Percentiles rank a stretch among this genome's conserved stretches.
These are phyloP conservation scores for Penicillium angulare DNA, from an alignment of 495 filamentous ascomycete species.

Conservation along the genomic window DNA sequence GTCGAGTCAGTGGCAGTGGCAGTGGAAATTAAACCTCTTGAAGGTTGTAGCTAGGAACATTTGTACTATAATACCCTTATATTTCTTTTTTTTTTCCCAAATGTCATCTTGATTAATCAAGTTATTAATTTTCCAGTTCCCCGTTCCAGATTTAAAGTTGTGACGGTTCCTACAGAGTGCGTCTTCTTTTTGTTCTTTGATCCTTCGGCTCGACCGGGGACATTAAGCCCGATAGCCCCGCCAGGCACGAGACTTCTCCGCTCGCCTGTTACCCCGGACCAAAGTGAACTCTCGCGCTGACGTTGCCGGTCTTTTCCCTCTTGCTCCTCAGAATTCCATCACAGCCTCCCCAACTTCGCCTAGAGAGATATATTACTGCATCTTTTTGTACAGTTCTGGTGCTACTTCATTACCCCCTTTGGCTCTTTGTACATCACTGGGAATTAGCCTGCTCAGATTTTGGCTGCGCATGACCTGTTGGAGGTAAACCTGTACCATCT, in stretches of 20 bases:
- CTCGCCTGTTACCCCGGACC: conserved; percentile 27
- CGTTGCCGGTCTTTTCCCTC: conserved; percentile 19
- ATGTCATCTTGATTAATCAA: not conserved
- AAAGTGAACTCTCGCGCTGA: no score
- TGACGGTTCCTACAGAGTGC: no score
- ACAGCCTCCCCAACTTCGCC: not conserved
- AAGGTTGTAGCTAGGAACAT: not conserved
- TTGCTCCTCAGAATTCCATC: not conserved
- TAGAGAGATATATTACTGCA: not conserved
- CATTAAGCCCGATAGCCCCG: conserved; percentile 22
- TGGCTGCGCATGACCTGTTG: not conserved
- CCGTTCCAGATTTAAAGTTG: no score
- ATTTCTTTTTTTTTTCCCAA: not conserved
- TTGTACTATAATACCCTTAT: conserved; percentile 22
- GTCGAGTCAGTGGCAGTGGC: conserved; percentile 44
- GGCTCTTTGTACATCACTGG: no score
- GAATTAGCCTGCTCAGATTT: not conserved
- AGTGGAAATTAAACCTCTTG: conserved; percentile 15
- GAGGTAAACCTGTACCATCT: not conserved
- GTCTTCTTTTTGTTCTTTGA: no score
- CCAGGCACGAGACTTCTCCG: conserved; percentile 32
- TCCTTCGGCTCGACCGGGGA: conserved; percentile 4
- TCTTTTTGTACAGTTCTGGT: not conserved
- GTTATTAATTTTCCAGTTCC: not conserved
- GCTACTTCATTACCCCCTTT: not conserved